A percentile compares a stretch with the other conserved stretches of the same genome.
These are phyloP conservation scores for Phytophthora ohioensis DNA, from an alignment of 352 stramenopile genomes.

Conservation along the genomic window DNA sequence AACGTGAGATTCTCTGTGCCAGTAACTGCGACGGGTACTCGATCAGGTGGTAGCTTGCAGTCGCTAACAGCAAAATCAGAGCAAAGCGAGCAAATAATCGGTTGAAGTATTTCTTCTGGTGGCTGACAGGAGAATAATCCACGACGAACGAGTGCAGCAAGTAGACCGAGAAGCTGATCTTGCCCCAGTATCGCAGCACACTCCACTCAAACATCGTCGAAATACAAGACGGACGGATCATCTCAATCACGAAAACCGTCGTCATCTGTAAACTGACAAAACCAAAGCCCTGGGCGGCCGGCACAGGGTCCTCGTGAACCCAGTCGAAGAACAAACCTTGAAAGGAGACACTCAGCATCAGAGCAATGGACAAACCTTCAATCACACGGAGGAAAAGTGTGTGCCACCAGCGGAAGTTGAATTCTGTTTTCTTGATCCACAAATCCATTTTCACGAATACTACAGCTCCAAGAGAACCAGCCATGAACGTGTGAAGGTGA, in stretches of 20 bases:
- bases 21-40: constrained; percentile 31
- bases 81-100: constrained; percentile 40
- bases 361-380: constrained; percentile 35
- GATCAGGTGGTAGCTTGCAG: constrained; percentile 39
- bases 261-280: constrained; percentile 33
- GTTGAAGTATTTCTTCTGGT: constrained; percentile 44
- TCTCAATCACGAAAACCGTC: constrained; percentile 31
- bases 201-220: constrained; percentile 41
- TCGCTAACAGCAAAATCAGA: constrained; percentile 40
- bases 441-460: constrained; percentile 37
- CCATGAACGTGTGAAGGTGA: constrained; percentile 46
- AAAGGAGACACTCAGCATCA: constrained; percentile 37
- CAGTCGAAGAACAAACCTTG: constrained; percentile 39
- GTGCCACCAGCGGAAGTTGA: constrained; percentile 29
- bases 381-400: constrained; percentile 37
- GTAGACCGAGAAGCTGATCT: constrained; percentile 38
- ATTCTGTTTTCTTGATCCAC: constrained; percentile 30
- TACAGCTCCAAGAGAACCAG: constrained; percentile 47
- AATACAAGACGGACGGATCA: constrained; percentile 33
- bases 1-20: constrained; percentile 5
- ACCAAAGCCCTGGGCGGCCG: constrained; percentile 14
- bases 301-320: constrained; percentile 28
- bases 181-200: constrained; percentile 36
- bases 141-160: constrained; percentile 38
- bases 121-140: constrained; percentile 21